Evolutionary conservation across 768 basidiomycete species (phyloP).

Genomic region (Sporobolomyces pararoseus): DNA sequence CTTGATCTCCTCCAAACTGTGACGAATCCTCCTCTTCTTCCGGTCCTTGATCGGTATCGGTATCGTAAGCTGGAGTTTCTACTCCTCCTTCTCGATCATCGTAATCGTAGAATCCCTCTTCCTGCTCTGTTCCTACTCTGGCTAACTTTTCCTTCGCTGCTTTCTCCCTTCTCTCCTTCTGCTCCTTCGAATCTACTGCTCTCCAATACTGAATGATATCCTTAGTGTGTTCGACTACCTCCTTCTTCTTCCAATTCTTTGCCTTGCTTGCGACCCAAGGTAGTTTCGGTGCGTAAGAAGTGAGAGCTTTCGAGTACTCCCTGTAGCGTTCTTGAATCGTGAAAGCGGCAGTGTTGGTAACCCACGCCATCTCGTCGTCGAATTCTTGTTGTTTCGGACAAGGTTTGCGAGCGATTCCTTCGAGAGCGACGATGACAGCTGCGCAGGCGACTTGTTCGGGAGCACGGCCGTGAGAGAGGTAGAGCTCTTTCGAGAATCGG

Average conservation of each 20-base stretch:
- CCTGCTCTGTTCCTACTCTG: background rate
- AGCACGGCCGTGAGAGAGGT: background rate
- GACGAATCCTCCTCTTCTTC: too few relatives aligned
- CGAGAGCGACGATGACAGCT: slow-evolving; percentile 32
- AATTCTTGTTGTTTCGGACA: slow-evolving; percentile 19
- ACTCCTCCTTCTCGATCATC: background rate
- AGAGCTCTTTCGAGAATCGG: background rate
- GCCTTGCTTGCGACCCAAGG: slow-evolving; percentile 22
- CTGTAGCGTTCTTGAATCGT: slow-evolving; percentile 30
- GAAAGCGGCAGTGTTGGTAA: background rate
- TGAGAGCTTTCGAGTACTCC: slow-evolving; percentile 14
- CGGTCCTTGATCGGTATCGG: too few relatives aligned
- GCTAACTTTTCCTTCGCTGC: background rate
- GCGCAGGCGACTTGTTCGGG: slow-evolving; percentile 24
- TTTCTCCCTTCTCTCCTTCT: slow-evolving; percentile 1
- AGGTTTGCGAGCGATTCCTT: slow-evolving; percentile 12
- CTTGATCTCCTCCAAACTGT: too few relatives aligned
- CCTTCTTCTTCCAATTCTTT: slow-evolving; percentile 7
- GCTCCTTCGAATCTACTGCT: slow-evolving; percentile 17
- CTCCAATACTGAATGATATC: slow-evolving; percentile 25
- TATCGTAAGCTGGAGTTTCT: background rate
- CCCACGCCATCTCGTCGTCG: slow-evolving; percentile 20
- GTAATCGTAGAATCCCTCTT: background rate
- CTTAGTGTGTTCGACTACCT: slow-evolving; percentile 18
- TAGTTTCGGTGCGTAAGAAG: slow-evolving; percentile 13